Evolutionary conservation across 768 basidiomycete species (phyloP), one percentile per base, ranked within the genome.

Genomic region (Podaxis mareebaensis): DNA sequence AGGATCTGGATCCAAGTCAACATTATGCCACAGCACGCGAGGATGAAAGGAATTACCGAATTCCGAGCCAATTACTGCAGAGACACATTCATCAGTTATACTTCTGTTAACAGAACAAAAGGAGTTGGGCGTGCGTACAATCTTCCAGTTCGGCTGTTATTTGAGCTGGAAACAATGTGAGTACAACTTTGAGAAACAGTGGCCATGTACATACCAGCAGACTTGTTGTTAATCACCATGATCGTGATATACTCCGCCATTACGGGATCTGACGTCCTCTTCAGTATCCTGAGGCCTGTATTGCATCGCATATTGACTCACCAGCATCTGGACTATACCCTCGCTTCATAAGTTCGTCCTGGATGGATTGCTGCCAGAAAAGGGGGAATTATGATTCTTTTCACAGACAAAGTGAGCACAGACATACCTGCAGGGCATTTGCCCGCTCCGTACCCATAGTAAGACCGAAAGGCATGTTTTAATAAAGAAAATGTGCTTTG

Each of bases 171-270:
- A 63, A 58, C 48, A 28, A 44, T 24, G 67, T 70, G 57, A 61
- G 58, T 51, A 65, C 69, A 64, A 69, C 67, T 57, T 61, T 55
- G 7, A 62, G 15, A 62, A 48, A 59, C 13, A 20, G n/a, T 42
- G 20, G 36, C 38, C 52, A 24, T 24, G 40, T 51, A 77, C 87
- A 38, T 68, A 89, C 92, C 84, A 66, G 85, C 75, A 63, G 90
- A 88, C 80, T 95, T 96, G 75, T 92, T 91, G 72, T 96, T 96
- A 67, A 95, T 94, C 53, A 96, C 85, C 94, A 96, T 95, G 64
- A 96, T 96, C 20, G 92, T 93, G 62, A 95, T 93, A 70, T 94
- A 96, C 75, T 96, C 94, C 2, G 93, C 92, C 92, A 95, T 94
- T 68, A 94, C 92, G 13, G 87, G 86, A 75, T 95, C 93, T 92